Evolutionary conservation across 176 grass and related monocot genomes (phyloP), one percentile per base, ranked within the genome.

Genomic region (Tillandsia fasciculata): DNA sequence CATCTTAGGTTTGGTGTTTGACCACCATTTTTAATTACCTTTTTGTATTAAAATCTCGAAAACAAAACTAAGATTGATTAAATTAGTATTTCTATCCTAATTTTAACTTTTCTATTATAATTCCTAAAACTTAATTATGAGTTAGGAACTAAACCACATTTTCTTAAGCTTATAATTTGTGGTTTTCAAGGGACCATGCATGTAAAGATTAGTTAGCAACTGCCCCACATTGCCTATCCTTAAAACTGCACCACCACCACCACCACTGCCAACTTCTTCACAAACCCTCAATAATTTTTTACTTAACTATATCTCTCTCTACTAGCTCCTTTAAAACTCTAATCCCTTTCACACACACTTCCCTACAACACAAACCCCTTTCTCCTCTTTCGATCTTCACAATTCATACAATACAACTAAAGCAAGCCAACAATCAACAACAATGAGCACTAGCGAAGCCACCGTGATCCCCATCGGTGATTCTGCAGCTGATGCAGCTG

Each of bases 391-490:
- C 11, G 15, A 64, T 48, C 22, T 70, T 57, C 53, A 9, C 29
- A 50, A n/a, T 64, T 23, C 12, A 71, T 26, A 12, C 0, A 49
- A 49, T 29, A 22, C 33, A 68, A 70, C 26, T 18, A 6, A 13
- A n/a, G 9, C 53, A 52, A n/a, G 26, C n/a, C 58, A 12, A 63
- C 71, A 79, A 58, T 50, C 68, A 81, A 12, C 67, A 11, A 77
- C 48, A 56, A 96, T 90, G 87, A 81, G 70, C 84, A 74, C 81
- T 80, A 74, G 65, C 68, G 83, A 89, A 68, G 56, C 74, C 64
- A 86, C 85, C 9, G 84, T 83, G 61, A 81, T 96, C 48, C 80
- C 78, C 68, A 50, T 84, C n/a, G 80, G 81, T 26, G 68, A 15
- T 53, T 14, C 47, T 56, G 64, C 53, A 13, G 78, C 67, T 24